A percentile compares a stretch with the other conserved stretches of the same genome.
Evolutionary conservation across 768 basidiomycete species (phyloP).

Genomic region (Trametes maxima): DNA sequence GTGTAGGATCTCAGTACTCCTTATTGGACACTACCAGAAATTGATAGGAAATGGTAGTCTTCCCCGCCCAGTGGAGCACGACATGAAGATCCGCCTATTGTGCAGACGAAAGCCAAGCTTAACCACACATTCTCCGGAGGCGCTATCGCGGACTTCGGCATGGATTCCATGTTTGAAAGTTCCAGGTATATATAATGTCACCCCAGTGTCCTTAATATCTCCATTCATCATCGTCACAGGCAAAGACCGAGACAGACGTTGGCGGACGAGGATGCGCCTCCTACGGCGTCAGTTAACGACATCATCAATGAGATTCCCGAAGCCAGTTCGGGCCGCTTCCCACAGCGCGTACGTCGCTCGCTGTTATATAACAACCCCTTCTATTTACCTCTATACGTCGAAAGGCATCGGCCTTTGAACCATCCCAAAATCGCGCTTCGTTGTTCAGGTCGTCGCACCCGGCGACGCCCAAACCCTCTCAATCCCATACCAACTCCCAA

Average conservation of each 20-base stretch:
- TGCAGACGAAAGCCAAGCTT: slow-evolving; percentile 81
- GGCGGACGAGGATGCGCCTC: slow-evolving; percentile 81
- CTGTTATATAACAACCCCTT: not conserved
- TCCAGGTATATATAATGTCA: slow-evolving; percentile 44
- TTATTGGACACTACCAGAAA: not conserved
- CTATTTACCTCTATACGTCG: not conserved
- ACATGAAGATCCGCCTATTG: slow-evolving; percentile 71
- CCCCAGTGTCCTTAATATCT: not conserved
- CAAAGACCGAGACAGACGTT: slow-evolving; percentile 61
- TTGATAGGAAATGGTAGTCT: not conserved
- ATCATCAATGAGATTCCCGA: slow-evolving; percentile 62
- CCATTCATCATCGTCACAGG: not conserved
- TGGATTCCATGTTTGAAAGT: slow-evolving; percentile 85
- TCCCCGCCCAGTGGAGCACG: slow-evolving; percentile 34
- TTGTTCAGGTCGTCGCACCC: slow-evolving; percentile 29
- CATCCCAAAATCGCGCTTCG: slow-evolving; percentile 39
- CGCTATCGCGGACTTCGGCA: slow-evolving; percentile 71
- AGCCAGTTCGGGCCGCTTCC: slow-evolving; percentile 43
- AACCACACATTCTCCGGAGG: slow-evolving; percentile 68
- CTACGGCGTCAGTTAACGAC: slow-evolving; percentile 73
- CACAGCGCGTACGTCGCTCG: slow-evolving; percentile 42
- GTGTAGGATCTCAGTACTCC: slow-evolving; percentile 37
- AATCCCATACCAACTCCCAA: slow-evolving; percentile 36
- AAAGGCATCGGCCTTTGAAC: slow-evolving; percentile 46
- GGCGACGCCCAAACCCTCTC: slow-evolving; percentile 23